Evolutionary conservation across 495 filamentous ascomycete genomes (phyloP).

Genomic region (Lindgomyces ingoldianus): DNA sequence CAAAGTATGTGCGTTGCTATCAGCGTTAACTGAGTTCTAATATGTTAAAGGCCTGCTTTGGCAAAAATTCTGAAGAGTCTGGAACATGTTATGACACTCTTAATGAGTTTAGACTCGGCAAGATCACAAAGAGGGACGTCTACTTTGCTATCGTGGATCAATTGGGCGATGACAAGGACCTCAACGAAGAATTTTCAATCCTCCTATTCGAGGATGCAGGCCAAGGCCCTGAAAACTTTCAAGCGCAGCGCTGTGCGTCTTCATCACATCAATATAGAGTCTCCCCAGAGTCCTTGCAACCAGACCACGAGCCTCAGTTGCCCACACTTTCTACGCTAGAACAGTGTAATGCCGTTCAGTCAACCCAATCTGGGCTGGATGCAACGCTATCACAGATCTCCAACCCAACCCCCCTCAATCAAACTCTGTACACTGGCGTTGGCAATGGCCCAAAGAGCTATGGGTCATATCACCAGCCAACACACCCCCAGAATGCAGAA

Average conservation of each 20-base stretch:
- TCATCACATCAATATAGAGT: not conserved
- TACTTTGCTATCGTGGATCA: not conserved
- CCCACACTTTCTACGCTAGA: not conserved
- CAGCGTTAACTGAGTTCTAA: too few species aligned
- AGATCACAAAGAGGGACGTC: not conserved
- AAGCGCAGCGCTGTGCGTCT: not conserved
- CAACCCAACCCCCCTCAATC: not conserved
- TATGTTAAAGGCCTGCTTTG: too few species aligned
- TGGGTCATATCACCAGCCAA: conserved; percentile 1
- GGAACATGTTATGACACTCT: too few species aligned
- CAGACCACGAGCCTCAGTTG: conserved; percentile 13
- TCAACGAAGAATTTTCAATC: not conserved
- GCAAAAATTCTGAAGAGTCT: too few species aligned
- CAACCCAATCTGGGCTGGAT: not conserved
- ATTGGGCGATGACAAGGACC: not conserved
- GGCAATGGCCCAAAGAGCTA: too few species aligned
- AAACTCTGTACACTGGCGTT: too few species aligned
- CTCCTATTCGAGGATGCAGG: not conserved
- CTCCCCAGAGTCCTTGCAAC: conserved; percentile 12
- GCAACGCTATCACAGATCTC: not conserved
- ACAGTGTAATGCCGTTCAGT: not conserved
- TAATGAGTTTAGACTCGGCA: not conserved
- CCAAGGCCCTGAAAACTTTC: not conserved
- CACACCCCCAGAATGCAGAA: not conserved
- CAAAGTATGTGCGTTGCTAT: too few species aligned